Percentiles rank a stretch among this genome's conserved stretches.
phyloP scores from a whole-genome alignment of 345 rosid species.

The Pseudoturritis turrita region DNA sequence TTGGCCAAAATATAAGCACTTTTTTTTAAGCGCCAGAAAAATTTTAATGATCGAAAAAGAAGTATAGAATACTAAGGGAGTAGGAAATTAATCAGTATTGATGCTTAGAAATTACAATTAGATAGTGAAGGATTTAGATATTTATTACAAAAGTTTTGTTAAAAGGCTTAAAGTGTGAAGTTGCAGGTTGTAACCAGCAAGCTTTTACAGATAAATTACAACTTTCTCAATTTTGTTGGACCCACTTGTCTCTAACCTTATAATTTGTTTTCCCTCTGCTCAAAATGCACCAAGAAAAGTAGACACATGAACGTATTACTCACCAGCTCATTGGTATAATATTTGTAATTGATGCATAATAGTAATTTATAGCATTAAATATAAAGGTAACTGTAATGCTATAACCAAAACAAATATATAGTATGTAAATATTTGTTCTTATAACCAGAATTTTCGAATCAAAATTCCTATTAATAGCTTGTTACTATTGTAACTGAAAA shows the following conservation, averaged over 20 bases:
- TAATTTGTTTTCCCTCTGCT: neutral
- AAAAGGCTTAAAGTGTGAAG: constrained; percentile 22
- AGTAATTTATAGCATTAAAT: neutral
- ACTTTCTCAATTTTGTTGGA: constrained; percentile 13
- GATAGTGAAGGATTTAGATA: neutral
- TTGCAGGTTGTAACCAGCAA: constrained; percentile 28
- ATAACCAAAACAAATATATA: neutral
- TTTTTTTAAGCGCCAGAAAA: neutral
- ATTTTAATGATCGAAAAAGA: neutral
- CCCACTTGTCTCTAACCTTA: constrained; percentile 22
- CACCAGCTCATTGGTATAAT: constrained; percentile 6
- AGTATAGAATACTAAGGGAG: neutral
- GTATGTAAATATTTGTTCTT: neutral
- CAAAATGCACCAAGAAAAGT: neutral
- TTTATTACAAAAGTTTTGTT: neutral
- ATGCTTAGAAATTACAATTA: neutral
- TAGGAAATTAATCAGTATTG: neutral
- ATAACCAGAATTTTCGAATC: neutral
- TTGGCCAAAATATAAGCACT: neutral
- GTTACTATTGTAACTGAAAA: neutral
- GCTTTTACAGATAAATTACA: constrained; percentile 28
- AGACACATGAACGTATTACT: neutral
- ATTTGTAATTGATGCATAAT: neutral
- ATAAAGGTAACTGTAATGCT: neutral
- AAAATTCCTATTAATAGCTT: neutral